Evolutionary conservation across 2,329 filamentous ascomycete species (phyloP).

Genomic region (Chaetomiaceae sp.): DNA sequence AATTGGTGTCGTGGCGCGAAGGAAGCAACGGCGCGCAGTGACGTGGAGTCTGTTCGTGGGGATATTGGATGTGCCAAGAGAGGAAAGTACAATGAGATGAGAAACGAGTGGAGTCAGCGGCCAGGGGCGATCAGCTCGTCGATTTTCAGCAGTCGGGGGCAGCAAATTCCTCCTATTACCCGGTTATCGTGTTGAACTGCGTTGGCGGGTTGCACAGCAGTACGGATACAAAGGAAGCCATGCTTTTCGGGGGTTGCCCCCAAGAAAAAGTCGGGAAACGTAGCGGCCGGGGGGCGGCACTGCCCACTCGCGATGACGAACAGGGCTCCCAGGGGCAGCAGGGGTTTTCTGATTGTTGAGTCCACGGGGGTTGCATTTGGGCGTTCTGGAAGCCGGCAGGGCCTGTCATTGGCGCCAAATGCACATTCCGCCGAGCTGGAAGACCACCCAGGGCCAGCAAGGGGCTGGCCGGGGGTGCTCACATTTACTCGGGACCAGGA

Average conservation of each 20-base stretch:
- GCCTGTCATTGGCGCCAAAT: conserved; percentile 17
- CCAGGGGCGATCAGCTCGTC: no score
- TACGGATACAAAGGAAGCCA: no score
- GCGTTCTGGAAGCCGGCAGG: conserved; percentile 18
- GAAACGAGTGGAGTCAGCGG: neutral
- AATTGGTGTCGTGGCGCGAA: neutral
- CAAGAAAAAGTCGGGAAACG: conserved; percentile 4
- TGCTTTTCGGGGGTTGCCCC: conserved; percentile 8
- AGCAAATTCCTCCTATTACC: neutral
- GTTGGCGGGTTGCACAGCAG: neutral
- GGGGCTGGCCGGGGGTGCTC: no score
- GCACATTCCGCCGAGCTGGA: conserved; percentile 16
- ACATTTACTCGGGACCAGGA: no score
- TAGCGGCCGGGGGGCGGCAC: conserved; percentile 7
- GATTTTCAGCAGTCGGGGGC: neutral
- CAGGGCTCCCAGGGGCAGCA: conserved; percentile 5
- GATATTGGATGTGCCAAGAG: conserved; percentile 11
- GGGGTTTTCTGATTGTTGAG: conserved; percentile 6
- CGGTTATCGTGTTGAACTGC: neutral
- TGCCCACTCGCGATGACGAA: conserved; percentile 15
- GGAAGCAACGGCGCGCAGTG: neutral
- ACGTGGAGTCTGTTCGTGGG: neutral
- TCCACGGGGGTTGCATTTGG: conserved; percentile 15
- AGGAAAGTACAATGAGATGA: conserved; percentile 9
- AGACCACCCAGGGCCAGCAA: no score